Base-by-base conservation (phyloP, 1,139 yeast species). In the Blastobotrys indianensis region DNA sequence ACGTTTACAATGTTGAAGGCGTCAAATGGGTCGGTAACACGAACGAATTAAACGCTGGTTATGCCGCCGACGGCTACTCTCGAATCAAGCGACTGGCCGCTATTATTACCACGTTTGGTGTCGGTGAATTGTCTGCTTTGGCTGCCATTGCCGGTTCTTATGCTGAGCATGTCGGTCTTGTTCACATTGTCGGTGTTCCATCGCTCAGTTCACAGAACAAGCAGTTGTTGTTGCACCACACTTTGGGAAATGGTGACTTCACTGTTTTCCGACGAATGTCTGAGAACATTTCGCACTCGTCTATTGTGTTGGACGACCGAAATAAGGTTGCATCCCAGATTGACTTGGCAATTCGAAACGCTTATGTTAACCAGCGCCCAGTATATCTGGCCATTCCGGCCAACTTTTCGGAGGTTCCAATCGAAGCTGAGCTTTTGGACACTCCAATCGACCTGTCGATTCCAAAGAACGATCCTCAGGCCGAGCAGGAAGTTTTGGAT, bases 351-450 rank as follows among this genome's bases (percentile, higher is more conserved):
- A 79, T 86, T 61, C 75, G 82, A 64, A 78, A 76, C 52, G 90
- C 94, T 37, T 80, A 76, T 67, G 68, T 79, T 46, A 69, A 75
- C 59, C 94, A 85, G 66, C 79, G 88, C 67, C 94, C 95, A 29
- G 94, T 84, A 23, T 86, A 86, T 69, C 66, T 86, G 57, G 94
- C 86, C 38, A 67, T 85, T 51, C 95, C 95, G 55, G 84, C 92
- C 50, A 85, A 86, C 72, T 73, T 85, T 64, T 84, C 83, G 49
- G 88, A 83, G 61, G 71, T 73, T 59, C 67, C 62, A 47, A 81
- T 85, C 41, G 79, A 82, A 39, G 74, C 78, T 15, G 62, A 67
- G 35, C 66, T 75, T 53, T 73, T 85, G 61, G 70, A 76, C 33
- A 75, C 76, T 37, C 87, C 88, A 53, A 74, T 86, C 59, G 82